phyloP scores from a whole-genome alignment of 2,329 filamentous ascomycete species.

The Cytospora chrysosperma region DNA sequence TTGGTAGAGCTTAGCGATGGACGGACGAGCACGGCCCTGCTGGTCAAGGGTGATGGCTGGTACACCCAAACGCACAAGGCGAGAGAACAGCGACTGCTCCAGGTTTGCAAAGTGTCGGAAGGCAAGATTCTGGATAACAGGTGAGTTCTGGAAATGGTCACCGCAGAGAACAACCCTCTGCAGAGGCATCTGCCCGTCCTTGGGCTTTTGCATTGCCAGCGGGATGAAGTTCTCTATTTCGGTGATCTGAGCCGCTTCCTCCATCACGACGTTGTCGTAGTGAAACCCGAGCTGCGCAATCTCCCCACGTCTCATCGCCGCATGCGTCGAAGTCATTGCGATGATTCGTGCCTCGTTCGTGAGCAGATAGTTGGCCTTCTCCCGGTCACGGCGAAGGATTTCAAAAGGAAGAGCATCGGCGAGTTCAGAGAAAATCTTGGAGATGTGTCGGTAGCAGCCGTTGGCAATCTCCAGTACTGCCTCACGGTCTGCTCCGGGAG shows the following conservation, averaged over 20 bases:
- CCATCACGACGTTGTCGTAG: conserved; percentile 97
- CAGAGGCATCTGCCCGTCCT: conserved; percentile 69
- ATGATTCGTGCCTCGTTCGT: conserved; percentile 96
- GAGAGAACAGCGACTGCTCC: conserved; percentile 91
- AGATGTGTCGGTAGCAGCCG: conserved; percentile 85
- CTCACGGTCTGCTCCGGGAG: conserved; percentile 62
- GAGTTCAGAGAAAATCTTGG: conserved; percentile 86
- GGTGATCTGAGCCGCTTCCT: conserved; percentile 96
- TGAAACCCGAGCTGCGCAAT: conserved; percentile 91
- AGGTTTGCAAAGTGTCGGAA: conserved; percentile 95
- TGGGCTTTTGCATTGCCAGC: conserved; percentile 82
- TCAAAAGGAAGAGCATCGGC: conserved; percentile 95
- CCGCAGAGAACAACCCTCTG: conserved; percentile 90
- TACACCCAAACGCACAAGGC: conserved; percentile 88
- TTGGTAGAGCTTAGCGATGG: conserved; percentile 84
- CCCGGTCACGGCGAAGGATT: conserved; percentile 80
- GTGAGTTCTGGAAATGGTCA: conserved; percentile 95
- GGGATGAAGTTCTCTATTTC: conserved; percentile 98
- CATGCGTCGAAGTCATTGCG: conserved; percentile 98
- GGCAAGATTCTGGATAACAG: conserved; percentile 89
- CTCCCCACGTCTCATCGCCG: conserved; percentile 88
- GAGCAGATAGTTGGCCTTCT: conserved; percentile 94
- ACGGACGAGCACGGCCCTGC: conserved; percentile 86
- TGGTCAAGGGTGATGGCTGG: conserved; percentile 87
- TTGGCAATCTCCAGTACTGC: conserved; percentile 71